phyloP scores from a whole-genome alignment of 2,329 filamentous ascomycete species.

The Talaromyces verruculosus region DNA sequence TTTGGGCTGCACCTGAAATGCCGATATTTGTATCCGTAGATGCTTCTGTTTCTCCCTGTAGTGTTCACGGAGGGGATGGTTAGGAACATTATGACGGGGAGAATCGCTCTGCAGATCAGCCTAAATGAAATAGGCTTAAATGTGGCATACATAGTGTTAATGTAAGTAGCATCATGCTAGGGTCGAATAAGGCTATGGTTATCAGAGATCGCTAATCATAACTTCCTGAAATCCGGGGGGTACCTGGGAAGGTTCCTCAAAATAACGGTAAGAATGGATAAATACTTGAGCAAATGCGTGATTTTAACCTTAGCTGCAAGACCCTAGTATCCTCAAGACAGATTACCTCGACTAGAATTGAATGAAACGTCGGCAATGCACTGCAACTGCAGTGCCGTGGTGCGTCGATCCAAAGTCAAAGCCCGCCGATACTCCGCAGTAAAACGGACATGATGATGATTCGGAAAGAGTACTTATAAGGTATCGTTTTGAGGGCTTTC shows the following conservation, averaged over 20 bases:
- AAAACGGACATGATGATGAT: background rate
- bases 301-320: background rate
- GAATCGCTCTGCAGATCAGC: background rate
- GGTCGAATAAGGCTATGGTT: background rate
- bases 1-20: conserved; percentile 3
- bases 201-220: background rate
- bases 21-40: conserved; percentile 14
- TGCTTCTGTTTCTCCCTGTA: background rate
- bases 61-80: background rate
- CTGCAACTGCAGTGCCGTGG: background rate
- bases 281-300: background rate
- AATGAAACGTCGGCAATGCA: background rate
- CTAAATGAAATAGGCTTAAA: conserved; percentile 13
- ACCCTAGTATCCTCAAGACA: background rate
- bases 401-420: background rate
- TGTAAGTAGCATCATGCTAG: background rate
- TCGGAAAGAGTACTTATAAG: background rate
- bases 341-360: background rate
- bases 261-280: background rate
- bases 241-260: background rate
- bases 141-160: background rate
- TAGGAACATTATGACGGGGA: background rate
- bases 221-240: background rate
- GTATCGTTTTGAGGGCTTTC: background rate
- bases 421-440: conserved; percentile 5